Evolutionary conservation across 73 alveolate genomes (phyloP).

Genomic region (Diophrys appendiculata): DNA sequence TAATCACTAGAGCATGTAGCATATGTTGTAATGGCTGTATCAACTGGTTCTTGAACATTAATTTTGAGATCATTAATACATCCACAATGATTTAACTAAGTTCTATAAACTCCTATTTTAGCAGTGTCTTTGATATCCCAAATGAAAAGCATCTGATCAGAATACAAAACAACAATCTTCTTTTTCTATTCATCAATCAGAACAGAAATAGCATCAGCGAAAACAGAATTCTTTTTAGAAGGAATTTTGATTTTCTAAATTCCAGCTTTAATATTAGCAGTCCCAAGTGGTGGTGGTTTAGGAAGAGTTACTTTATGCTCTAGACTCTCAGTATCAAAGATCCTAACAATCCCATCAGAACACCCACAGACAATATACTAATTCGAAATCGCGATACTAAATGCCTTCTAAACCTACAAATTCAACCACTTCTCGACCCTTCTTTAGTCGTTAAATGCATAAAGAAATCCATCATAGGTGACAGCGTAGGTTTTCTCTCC

Average conservation of each 20-base stretch:
- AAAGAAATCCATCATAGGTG: slow-evolving; percentile 84
- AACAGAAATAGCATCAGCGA: slow-evolving; percentile 85
- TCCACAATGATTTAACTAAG: slow-evolving; percentile 86
- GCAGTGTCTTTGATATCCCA: slow-evolving; percentile 89
- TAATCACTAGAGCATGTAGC: slow-evolving; percentile 80
- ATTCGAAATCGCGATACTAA: slow-evolving; percentile 62
- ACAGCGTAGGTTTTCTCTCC: slow-evolving; percentile 63
- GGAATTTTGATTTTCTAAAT: slow-evolving; percentile 44
- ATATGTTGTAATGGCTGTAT: slow-evolving; percentile 62
- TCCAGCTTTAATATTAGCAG: slow-evolving; percentile 82
- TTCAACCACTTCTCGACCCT: slow-evolving; percentile 93
- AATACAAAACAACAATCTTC: slow-evolving; percentile 76
- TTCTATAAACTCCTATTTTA: slow-evolving; percentile 70
- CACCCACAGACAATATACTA: slow-evolving; percentile 89
- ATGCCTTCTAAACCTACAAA: slow-evolving; percentile 84
- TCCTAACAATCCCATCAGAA: slow-evolving; percentile 91
- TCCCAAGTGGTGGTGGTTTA: slow-evolving; percentile 95
- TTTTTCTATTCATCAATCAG: slow-evolving; percentile 68
- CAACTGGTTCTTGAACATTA: slow-evolving; percentile 43
- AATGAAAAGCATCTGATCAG: slow-evolving; percentile 93
- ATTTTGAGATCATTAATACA: slow-evolving; percentile 49
- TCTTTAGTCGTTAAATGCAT: slow-evolving; percentile 76
- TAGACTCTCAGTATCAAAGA: slow-evolving; percentile 79
- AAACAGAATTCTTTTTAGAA: slow-evolving; percentile 58
- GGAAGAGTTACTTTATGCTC: slow-evolving; percentile 88